These are phyloP conservation scores for Alopecurus myosuroides DNA, from an alignment of 176 grass and related monocot species.

Conservation along the genomic window DNA sequence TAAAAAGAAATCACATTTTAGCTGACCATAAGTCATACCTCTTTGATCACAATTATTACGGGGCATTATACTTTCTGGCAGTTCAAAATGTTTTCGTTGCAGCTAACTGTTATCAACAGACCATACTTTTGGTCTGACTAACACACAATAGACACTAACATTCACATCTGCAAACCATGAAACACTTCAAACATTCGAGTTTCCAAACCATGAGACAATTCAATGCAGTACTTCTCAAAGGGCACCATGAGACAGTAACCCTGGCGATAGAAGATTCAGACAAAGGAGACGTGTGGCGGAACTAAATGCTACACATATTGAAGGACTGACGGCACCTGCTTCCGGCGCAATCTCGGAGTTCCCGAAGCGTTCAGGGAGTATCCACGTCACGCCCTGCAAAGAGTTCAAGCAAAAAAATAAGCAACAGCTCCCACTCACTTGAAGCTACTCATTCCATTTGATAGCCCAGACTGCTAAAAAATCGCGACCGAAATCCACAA, in stretches of 20 bases:
- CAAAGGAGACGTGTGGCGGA: background rate
- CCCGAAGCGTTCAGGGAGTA: conserved; percentile 90
- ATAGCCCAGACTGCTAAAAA: background rate
- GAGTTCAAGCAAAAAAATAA: background rate
- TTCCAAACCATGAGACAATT: background rate
- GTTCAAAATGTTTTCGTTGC: background rate
- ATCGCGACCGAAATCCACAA: background rate
- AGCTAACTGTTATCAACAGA: background rate
- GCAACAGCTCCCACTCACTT: background rate
- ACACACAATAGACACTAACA: background rate
- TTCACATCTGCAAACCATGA: background rate
- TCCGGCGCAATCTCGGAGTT: conserved; percentile 91
- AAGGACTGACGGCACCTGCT: conserved; percentile 62
- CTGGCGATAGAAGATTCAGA: background rate
- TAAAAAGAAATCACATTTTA: background rate
- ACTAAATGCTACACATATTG: background rate
- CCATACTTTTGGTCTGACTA: background rate
- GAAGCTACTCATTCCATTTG: background rate
- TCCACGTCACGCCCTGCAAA: conserved; percentile 79
- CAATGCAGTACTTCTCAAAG: background rate
- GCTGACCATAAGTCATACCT: background rate
- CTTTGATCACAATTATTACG: background rate
- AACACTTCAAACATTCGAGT: background rate
- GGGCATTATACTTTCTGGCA: background rate
- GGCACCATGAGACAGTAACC: background rate